Base-by-base conservation (phyloP, 805 yeast genomes). In the Ogataea kodamae region DNA sequence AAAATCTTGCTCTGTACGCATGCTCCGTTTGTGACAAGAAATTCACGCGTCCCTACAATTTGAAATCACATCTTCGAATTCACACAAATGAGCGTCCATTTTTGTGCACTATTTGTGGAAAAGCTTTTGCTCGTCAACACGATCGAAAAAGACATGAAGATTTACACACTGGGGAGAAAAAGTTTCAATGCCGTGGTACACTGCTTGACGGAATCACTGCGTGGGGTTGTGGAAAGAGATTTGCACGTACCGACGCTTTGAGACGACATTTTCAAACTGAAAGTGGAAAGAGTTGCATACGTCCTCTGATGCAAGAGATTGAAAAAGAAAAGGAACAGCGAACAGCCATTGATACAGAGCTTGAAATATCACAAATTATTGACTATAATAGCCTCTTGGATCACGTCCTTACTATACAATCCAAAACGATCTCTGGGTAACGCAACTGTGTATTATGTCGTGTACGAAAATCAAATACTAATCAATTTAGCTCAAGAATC, bases 21-120 rank as follows among this genome's bases (percentile, higher is more conserved):
- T 90, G 97, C 57, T 78, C 79, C 39, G 61, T 84, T 25, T 90
- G 98, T 60, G 88, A 78, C 24, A 88, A 87, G 59, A 65, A 80
- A 30, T 90, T 90, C 56, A 90, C 97, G 2, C 65, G 97, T 35
- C 96, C 96, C 0, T 92, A 92, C 58, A 92, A 92, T 54, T 66
- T 90, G 46, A 86, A 90, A 48, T 85, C 96, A 0, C 98, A 90
- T 61, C 64, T 84, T 52, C 67, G 96, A 39, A 90, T 97, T 0
- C 98, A 85, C 55, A 83, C 94, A 1, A 82, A 82, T 52, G 94
- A 84, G 51, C 62, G 88, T 33, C 94, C 92, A 5, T 84, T 75
- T 50, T 67, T 75, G 6, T 84, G 95, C 58, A 64, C 71, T 9
- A 68, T 74, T 3, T 84, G 94, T 61, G 87, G 86, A 4, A 83